Base-by-base conservation (phyloP, 2,329 filamentous ascomycete genomes). In the Knoxdaviesia capensis region DNA sequence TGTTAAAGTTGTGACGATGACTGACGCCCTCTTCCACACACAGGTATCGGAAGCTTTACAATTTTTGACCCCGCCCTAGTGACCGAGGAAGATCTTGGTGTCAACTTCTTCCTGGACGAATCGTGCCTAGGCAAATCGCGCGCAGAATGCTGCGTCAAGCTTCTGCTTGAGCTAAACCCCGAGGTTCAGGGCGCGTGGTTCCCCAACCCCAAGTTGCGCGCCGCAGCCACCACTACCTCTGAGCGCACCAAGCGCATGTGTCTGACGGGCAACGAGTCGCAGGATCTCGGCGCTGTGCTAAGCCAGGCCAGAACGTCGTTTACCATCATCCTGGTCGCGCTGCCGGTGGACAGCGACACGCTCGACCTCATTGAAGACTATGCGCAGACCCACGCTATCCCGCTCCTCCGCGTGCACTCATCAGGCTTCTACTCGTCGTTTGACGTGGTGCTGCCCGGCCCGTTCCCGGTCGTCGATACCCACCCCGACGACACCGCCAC, bases 101-200 rank as follows among this genome's bases (percentile, higher is more conserved):
- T 94, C 47, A 98, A 98, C 61, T 98, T 98, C 68, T 98, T 98
- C 53, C 66, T 98, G 0, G 84, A 94, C 46, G 76, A 90, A 51
- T 64, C 68, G 40, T 80, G 76, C 48, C 56, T 93, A 34, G 87
- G 86, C 42, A 77, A 77, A 52, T 76, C 76, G 30, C 76, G 90
- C 49, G 84, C 88, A 2, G 71, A 85, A 55, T 77, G 81, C 54
- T 82, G 80, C 43, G 77, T 79, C 44, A 76, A 78, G 47, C 66
- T 88, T 43, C 66, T 98, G 37, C 67, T 76, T 47, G 92, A 98
- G 58, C 66, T 98, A 46, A 98, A 98, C 54, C 86, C 87, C 3
- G 90, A 96, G 53, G 90, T 94, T 1, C 61, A 81, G 45, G 88
- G 87, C 6, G 68, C 78, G 52, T 88, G 74, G 68, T 68, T 64